These are phyloP conservation scores for Ophidiomyces ophidiicola DNA, from an alignment of 2,329 filamentous ascomycete genomes.

Conservation along the genomic window DNA sequence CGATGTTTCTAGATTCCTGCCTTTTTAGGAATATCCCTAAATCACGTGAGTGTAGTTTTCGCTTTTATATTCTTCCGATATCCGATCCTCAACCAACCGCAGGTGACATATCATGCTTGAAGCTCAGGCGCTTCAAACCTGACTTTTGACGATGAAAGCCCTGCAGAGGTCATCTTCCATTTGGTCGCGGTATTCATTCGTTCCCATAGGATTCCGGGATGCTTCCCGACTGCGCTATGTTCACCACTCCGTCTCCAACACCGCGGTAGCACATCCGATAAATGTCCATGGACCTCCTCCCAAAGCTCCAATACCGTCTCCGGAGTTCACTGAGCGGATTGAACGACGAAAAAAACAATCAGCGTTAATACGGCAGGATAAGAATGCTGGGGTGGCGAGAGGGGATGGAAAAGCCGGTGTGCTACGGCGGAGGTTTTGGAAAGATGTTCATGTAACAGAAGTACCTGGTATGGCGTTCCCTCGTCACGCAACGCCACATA, in stretches of 20 bases:
- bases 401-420: constrained; percentile 33
- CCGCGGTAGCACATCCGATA: constrained; percentile 46
- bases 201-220: constrained; percentile 2
- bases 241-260: constrained; percentile 27
- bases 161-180: constrained; percentile 1
- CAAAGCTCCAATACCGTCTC: constrained; percentile 41
- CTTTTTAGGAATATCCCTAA: too few species aligned
- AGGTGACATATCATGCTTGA: too few species aligned
- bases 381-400: constrained; percentile 20
- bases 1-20: too few species aligned
- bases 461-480: constrained; percentile 46
- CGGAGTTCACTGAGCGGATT: constrained; percentile 38
- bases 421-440: constrained; percentile 74
- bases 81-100: too few species aligned
- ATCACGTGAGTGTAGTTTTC: neutral
- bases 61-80: constrained; percentile 5
- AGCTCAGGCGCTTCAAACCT: neutral
- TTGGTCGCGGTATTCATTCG: constrained; percentile 1
- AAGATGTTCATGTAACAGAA: constrained; percentile 60
- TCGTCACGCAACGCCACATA: neutral
- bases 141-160: constrained; percentile 1
- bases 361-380: constrained; percentile 37
- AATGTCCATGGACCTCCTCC: constrained; percentile 50
- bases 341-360: constrained; percentile 41
- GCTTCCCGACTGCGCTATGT: constrained; percentile 20